A percentile compares a stretch with the other conserved stretches of the same genome.
Evolutionary conservation across 2,329 filamentous ascomycete species (phyloP).

Genomic region (Bimuria novae-zelandiae): DNA sequence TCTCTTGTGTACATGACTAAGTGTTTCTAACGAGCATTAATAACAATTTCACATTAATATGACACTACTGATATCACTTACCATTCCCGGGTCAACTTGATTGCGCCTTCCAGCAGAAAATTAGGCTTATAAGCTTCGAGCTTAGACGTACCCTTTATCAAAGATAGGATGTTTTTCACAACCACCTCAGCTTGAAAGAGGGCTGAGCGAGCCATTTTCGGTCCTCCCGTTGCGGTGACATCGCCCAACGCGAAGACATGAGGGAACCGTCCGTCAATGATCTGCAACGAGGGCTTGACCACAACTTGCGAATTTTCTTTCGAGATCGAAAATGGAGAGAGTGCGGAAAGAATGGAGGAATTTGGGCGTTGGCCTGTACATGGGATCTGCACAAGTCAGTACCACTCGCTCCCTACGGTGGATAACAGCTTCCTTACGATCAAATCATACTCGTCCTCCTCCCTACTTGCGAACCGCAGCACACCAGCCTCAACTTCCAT

Average conservation of each 20-base stretch:
- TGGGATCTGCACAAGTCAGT: slow-evolving; percentile 54
- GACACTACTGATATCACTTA: too few relatives aligned
- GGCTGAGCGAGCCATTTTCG: slow-evolving; percentile 60
- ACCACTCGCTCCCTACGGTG: not conserved
- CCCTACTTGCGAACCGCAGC: slow-evolving; percentile 54
- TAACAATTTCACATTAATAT: too few relatives aligned
- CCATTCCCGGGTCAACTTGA: slow-evolving; percentile 27
- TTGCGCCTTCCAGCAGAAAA: slow-evolving; percentile 19
- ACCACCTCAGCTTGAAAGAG: slow-evolving; percentile 59
- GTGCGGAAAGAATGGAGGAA: slow-evolving; percentile 53
- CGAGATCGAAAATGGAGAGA: slow-evolving; percentile 54
- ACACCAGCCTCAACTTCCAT: slow-evolving; percentile 42
- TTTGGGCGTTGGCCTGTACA: slow-evolving; percentile 65
- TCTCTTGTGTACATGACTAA: slow-evolving; percentile 7
- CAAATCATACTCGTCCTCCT: slow-evolving; percentile 54
- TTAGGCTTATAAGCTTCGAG: slow-evolving; percentile 16
- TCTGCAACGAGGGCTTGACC: slow-evolving; percentile 62
- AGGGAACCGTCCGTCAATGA: slow-evolving; percentile 53
- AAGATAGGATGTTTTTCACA: slow-evolving; percentile 59
- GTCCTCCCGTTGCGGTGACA: slow-evolving; percentile 59
- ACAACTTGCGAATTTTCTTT: slow-evolving; percentile 54
- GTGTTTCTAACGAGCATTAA: not conserved
- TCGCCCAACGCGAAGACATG: slow-evolving; percentile 69
- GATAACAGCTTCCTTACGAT: slow-evolving; percentile 45
- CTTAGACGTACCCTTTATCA: slow-evolving; percentile 38